Evolutionary conservation across 768 basidiomycete species (phyloP), one percentile per base, ranked within the genome.

Genomic region (Phanerodontia chrysosporium): DNA sequence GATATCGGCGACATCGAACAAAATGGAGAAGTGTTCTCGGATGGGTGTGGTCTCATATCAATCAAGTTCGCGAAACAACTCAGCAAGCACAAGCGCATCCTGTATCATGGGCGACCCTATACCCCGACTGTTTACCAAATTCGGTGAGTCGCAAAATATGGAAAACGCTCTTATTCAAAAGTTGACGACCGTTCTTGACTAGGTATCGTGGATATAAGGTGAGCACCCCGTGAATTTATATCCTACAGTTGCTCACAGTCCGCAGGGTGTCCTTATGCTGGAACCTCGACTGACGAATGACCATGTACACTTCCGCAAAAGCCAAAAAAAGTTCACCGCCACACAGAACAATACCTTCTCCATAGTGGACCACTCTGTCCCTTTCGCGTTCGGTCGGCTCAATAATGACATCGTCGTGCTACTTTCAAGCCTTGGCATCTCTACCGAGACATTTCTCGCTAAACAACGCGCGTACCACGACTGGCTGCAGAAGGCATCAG

Each of bases 361-460:
- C 0, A 82, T 87, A 39, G 85, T 88, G 7, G 83, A 80, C 30
- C 75, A 82, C 64, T 87, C 87, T 1, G 77, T 74, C 51, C 86
- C 85, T 1, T 87, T 83, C 55, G 73, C 83, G 0, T 88, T 85
- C 62, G 85, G 82, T 0, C 78, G 86, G 6, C 74, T 89, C 29
- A 89, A 89, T 67, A 86, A 86, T 68, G 86, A 87, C 55, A 80
- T 87, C 65, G 83, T 87, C 18, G 81, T 83, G 30, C 80, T 88
- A 8, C 75, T 88, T 3, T 81, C 84, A 1, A 83, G 84, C 56
- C 79, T 89, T 5, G 86, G 86, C 0, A 73, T 87, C 46, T 74
- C 80, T 0, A 75, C 80, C 57, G 83, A 84, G 51, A 77, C 74
- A 7, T 66, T 88, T 2, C 67, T 83, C 6, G 71, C 70, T 1